phyloP scores from a whole-genome alignment of 2,329 filamentous ascomycete species.

The Aspergillus brunneoviolaceus region DNA sequence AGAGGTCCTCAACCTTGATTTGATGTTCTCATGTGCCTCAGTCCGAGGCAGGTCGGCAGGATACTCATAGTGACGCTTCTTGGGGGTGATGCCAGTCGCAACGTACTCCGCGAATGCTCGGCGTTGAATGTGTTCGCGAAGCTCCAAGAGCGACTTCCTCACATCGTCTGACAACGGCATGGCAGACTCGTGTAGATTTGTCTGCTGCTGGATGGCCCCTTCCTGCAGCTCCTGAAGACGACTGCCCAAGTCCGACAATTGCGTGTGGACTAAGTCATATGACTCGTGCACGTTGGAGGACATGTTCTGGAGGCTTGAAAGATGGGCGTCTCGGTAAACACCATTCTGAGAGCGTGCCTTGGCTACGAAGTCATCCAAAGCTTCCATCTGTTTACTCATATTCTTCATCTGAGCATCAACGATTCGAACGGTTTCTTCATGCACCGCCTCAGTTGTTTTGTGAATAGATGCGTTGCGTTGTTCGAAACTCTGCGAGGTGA shows the following conservation, averaged over 20 bases:
- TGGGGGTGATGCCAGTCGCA: slow-evolving; percentile 81
- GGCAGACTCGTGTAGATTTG: slow-evolving; percentile 60
- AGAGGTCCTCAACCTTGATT: slow-evolving; percentile 52
- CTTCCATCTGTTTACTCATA: slow-evolving; percentile 83
- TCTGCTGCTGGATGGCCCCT: slow-evolving; percentile 63
- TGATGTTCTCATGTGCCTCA: slow-evolving; percentile 57
- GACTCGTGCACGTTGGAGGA: slow-evolving; percentile 69
- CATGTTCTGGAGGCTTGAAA: slow-evolving; percentile 64
- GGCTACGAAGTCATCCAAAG: slow-evolving; percentile 85
- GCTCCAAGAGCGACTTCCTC: slow-evolving; percentile 66
- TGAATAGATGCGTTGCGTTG: slow-evolving; percentile 82
- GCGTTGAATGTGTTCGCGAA: slow-evolving; percentile 67
- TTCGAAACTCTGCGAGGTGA: slow-evolving; percentile 60
- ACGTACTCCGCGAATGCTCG: slow-evolving; percentile 74
- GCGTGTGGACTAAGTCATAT: slow-evolving; percentile 67
- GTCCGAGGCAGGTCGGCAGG: slow-evolving; percentile 78
- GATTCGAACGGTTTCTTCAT: slow-evolving; percentile 84
- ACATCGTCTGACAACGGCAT: slow-evolving; percentile 60
- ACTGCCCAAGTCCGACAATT: slow-evolving; percentile 67
- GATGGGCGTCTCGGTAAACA: slow-evolving; percentile 69
- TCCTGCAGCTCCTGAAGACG: slow-evolving; percentile 67
- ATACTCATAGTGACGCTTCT: slow-evolving; percentile 78
- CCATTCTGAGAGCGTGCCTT: slow-evolving; percentile 79
- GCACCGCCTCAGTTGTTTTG: slow-evolving; percentile 78
- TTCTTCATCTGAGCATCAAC: slow-evolving; percentile 87